A percentile compares a stretch with the other conserved stretches of the same genome.
phyloP scores from a whole-genome alignment of 108 stramenopile species.

The Cyclotella kingstonii region DNA sequence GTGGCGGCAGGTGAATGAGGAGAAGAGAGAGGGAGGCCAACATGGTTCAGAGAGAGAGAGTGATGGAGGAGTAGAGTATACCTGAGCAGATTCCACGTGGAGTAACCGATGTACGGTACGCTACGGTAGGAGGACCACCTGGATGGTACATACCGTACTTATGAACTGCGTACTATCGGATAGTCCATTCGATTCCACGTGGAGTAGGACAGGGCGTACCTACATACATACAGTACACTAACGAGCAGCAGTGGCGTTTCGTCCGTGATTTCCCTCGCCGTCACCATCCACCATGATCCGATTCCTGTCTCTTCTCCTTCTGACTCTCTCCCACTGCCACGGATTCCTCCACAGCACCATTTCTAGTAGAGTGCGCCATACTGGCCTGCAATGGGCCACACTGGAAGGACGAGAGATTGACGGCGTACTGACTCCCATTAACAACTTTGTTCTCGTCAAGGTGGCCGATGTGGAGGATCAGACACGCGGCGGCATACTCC shows the following conservation, averaged over 20 bases:
- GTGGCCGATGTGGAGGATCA: slow-evolving; percentile 56
- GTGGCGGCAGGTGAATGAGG: not conserved
- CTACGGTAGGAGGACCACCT: too few species aligned
- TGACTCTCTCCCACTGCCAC: not conserved
- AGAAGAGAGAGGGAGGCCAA: slow-evolving; percentile 1
- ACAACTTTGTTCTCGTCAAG: slow-evolving; percentile 84
- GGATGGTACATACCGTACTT: too few species aligned
- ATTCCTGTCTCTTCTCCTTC: too few species aligned
- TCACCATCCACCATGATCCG: too few species aligned
- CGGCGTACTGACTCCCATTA: slow-evolving; percentile 62
- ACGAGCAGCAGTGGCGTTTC: too few species aligned
- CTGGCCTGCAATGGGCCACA: slow-evolving; percentile 15
- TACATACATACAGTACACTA: too few species aligned
- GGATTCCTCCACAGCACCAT: not conserved
- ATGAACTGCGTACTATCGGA: too few species aligned
- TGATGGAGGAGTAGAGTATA: not conserved
- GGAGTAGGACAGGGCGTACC: too few species aligned
- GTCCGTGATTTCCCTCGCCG: too few species aligned
- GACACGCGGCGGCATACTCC: slow-evolving; percentile 79
- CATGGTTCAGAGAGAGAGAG: slow-evolving; percentile 1
- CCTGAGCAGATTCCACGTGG: not conserved
- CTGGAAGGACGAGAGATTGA: slow-evolving; percentile 68
- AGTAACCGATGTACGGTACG: not conserved
- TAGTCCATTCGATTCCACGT: too few species aligned
- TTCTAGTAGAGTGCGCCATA: not conserved